Evolutionary conservation across 148 eudicot species (phyloP).

Genomic region (Persicaria maculosa): DNA sequence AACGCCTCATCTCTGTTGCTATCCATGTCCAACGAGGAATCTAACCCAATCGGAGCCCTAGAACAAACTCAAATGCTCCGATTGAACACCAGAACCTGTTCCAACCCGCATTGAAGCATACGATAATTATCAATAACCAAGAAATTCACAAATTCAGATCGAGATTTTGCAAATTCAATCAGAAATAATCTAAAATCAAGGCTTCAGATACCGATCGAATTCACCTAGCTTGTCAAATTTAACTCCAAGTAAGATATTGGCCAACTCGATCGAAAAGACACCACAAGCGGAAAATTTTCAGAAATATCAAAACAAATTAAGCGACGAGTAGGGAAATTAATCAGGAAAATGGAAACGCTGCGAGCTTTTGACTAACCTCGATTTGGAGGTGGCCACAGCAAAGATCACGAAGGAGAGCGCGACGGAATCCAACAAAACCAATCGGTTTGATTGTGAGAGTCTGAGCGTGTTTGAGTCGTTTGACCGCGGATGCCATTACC

Average conservation of each 20-base stretch:
- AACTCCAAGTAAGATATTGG: not conserved
- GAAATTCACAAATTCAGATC: not conserved
- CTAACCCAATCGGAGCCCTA: conserved; percentile 22
- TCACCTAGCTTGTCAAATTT: conserved; percentile 16
- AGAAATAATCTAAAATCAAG: not conserved
- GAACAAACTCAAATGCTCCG: conserved; percentile 11
- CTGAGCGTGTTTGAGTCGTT: not conserved
- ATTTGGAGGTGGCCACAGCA: not conserved
- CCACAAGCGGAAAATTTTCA: not conserved
- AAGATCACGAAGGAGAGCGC: not conserved
- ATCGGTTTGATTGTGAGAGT: not conserved
- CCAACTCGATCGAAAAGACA: not conserved
- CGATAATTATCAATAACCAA: not conserved
- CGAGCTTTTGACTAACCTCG: not conserved
- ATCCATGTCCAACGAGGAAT: conserved; percentile 35
- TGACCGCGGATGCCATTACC: not conserved
- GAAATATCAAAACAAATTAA: not conserved
- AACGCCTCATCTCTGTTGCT: conserved; percentile 86
- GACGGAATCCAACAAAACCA: not conserved
- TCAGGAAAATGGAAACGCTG: not conserved
- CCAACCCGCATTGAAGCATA: not conserved
- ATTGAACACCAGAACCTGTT: conserved; percentile 12
- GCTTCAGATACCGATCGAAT: conserved; percentile 17
- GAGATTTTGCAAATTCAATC: not conserved
- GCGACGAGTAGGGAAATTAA: not conserved